A percentile compares a stretch with the other conserved stretches of the same genome.
These are phyloP conservation scores for Lithohypha guttulata DNA, from an alignment of 2,329 filamentous ascomycete species.

Conservation along the genomic window DNA sequence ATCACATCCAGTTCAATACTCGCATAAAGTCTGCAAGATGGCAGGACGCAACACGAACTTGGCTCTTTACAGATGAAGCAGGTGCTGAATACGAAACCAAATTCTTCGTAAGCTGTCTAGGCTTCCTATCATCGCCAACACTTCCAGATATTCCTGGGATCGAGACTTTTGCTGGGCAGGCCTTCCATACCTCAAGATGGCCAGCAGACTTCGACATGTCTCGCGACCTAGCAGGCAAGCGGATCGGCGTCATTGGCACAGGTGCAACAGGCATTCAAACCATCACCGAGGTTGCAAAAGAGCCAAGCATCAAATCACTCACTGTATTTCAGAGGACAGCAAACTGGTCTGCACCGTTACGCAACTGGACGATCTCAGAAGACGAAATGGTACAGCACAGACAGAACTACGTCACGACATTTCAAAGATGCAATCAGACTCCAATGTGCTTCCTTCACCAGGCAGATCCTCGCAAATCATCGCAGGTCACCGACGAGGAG, in stretches of 20 bases:
- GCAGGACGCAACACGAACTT: conserved; percentile 9
- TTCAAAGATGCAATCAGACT: conserved; percentile 9
- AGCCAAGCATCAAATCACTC: conserved; percentile 25
- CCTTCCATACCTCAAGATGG: conserved; percentile 24
- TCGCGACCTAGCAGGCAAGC: conserved; percentile 24
- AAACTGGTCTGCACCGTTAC: conserved; percentile 23
- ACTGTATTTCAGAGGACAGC: conserved; percentile 36
- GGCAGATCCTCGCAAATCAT: conserved; percentile 16
- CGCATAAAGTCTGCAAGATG: conserved; percentile 12
- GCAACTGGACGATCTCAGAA: conserved; percentile 7
- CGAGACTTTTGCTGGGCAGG: conserved; percentile 18
- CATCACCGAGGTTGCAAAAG: conserved; percentile 31
- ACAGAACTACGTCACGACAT: conserved; percentile 6
- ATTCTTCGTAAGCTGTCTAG: conserved; percentile 15
- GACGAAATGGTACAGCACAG: conserved; percentile 9
- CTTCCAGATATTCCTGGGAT: conserved; percentile 22
- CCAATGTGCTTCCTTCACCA: conserved; percentile 10
- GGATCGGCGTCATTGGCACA: conserved; percentile 35
- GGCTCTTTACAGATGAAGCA: conserved; percentile 11
- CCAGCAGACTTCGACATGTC: conserved; percentile 12
- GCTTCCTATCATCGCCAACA: conserved; percentile 15
- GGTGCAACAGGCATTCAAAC: conserved; percentile 35
- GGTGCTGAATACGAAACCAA: conserved; percentile 11
- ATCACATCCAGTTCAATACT: conserved; percentile 27
- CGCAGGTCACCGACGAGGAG: conserved; percentile 10